Evolutionary conservation across 805 yeast species (phyloP), one percentile per base, ranked within the genome.

Genomic region (Myxozyma lipomycoides): DNA sequence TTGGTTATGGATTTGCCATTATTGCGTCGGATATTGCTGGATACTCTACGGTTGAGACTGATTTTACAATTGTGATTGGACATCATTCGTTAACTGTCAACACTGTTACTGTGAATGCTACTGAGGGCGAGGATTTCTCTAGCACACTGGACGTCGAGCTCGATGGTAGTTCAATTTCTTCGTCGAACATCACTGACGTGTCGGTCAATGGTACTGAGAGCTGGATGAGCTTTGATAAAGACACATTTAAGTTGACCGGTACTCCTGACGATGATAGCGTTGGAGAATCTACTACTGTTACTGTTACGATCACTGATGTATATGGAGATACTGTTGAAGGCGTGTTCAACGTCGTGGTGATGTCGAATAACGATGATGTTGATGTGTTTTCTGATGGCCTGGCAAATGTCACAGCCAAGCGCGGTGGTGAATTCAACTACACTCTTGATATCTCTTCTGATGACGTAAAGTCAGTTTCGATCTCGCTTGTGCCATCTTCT

Each of bases 11-110:
- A 17, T 81, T 91, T 59, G 74, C 80, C 40, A 76, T 90, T 59
- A 81, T 89, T 49, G 96, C 90, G 1, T 73, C 95, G 1, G 96
- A 89, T 62, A 79, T 80, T 62, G 67, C 68, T 23, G 96, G 95
- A 1, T 89, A 66, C 64, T 71, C 93, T 1, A 89, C 86, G 17
- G 82, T 81, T 2, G 80, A 75, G 57, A 82, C 85, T 2, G 69
- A 77, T 26, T 93, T 93, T 70, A 74, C 79, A 52, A 71, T 93
- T 34, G 71, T 84, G 23, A 84, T 91, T 34, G 98, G 98, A 38
- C 96, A 95, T 7, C 96, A 93, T 66, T 83, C 78, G 55, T 74
- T 93, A 56, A 76, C 88, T 35, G 83, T 93, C 1, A 64, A 81
- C 35, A 75, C 76, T 43, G 74, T 79, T 1, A 68, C 79, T 25